phyloP scores from a whole-genome alignment of 116 monocot genomes.

The Trichopus zeylanicus region DNA sequence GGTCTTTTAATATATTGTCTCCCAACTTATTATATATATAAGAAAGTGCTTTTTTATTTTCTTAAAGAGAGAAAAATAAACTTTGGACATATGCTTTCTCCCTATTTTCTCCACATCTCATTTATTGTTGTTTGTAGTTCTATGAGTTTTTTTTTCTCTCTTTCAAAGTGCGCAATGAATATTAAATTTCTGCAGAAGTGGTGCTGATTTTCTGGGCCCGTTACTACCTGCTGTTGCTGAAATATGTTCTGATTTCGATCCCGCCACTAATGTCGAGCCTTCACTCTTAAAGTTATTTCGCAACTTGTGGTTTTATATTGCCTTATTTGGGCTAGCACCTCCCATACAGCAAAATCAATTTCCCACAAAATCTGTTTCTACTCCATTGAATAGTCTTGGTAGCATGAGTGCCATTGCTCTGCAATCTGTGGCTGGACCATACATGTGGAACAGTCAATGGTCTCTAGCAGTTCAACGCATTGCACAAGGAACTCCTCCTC shows the following conservation, averaged over 20 bases:
- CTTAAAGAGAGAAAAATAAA: not conserved
- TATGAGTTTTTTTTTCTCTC: not conserved
- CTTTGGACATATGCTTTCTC: not conserved
- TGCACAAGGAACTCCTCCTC: constrained; percentile 84
- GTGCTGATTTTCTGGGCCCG: constrained; percentile 95
- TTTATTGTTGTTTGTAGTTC: too few relatives aligned
- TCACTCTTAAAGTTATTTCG: constrained; percentile 87
- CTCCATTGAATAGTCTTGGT: constrained; percentile 51
- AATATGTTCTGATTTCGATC: constrained; percentile 96
- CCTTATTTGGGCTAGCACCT: constrained; percentile 93
- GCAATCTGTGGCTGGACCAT: constrained; percentile 87
- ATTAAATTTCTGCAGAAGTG: constrained; percentile 60
- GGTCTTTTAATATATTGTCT: not conserved
- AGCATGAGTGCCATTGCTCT: constrained; percentile 50
- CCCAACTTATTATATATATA: not conserved
- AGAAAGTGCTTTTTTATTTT: not conserved
- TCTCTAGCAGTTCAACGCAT: constrained; percentile 72
- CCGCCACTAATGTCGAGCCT: constrained; percentile 68
- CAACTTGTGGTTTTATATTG: constrained; percentile 98
- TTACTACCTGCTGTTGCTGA: constrained; percentile 96
- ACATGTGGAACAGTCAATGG: constrained; percentile 87
- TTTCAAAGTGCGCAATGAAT: not conserved
- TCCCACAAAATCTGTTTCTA: constrained; percentile 52
- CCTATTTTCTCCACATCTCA: not conserved
- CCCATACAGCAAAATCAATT: constrained; percentile 60